These are phyloP conservation scores for Coniochaeta sp. DNA, from an alignment of 2,329 filamentous ascomycete genomes.

Conservation along the genomic window DNA sequence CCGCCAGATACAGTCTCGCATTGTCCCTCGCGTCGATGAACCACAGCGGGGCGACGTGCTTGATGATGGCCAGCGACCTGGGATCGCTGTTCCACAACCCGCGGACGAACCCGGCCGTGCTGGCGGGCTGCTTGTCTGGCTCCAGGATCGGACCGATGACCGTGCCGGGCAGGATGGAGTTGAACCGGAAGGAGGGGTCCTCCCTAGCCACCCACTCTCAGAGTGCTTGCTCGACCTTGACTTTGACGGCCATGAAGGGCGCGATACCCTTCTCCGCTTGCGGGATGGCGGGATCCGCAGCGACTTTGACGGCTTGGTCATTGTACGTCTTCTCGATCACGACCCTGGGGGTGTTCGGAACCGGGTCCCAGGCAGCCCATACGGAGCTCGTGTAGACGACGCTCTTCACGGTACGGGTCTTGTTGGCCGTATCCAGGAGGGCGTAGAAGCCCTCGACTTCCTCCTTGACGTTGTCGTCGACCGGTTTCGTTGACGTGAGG, in stretches of 20 bases:
- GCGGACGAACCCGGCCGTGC: conserved; percentile 24
- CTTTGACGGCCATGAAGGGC: conserved; percentile 25
- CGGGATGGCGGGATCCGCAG: conserved; percentile 8
- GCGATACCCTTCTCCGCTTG: conserved; percentile 15
- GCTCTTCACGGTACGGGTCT: conserved; percentile 16
- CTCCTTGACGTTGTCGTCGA: conserved; percentile 15
- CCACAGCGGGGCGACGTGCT: conserved; percentile 20
- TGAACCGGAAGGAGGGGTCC: conserved; percentile 22
- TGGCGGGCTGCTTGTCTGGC: conserved; percentile 21
- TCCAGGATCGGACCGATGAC: conserved; percentile 22
- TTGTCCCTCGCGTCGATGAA: conserved; percentile 21
- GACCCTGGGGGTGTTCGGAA: conserved; percentile 12
- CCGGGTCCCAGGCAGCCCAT: conserved; percentile 24
- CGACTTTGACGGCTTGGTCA: conserved; percentile 19
- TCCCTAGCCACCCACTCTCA: conserved; percentile 25
- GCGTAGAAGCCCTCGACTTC: conserved; percentile 11
- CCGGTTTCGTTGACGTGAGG: conserved; percentile 11
- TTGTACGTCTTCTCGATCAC: conserved; percentile 21
- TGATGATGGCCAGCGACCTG: conserved; percentile 14
- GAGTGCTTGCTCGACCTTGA: conserved; percentile 20
- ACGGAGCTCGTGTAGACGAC: conserved; percentile 23
- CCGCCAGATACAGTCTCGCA: conserved; percentile 23
- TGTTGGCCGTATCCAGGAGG: conserved; percentile 9
- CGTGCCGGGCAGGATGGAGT: conserved; percentile 22
- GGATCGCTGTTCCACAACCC: conserved; percentile 19